Percentiles rank a stretch among this genome's conserved stretches.
phyloP scores from a whole-genome alignment of 164 flowering plant species.

The Vitis amurensis region DNA sequence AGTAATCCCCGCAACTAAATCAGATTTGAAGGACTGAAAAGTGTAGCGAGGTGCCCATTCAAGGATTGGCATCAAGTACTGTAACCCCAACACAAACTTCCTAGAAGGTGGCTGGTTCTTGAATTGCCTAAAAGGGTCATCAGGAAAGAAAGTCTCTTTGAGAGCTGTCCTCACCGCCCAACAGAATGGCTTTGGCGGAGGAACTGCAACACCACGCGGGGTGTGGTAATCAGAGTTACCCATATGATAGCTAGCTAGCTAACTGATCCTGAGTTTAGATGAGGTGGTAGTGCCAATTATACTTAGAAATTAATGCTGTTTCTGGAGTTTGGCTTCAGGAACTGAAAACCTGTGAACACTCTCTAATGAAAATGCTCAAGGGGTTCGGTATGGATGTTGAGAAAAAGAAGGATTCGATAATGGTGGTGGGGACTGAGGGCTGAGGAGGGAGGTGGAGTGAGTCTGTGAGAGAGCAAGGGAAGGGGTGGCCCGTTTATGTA shows the following conservation, averaged over 20 bases:
- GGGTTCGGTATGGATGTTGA: background rate
- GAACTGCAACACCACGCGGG: constrained; percentile 37
- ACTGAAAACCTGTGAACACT: too few relatives aligned
- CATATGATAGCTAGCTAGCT: constrained; percentile 8
- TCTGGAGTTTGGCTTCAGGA: background rate
- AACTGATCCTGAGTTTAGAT: too few relatives aligned
- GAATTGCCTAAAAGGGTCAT: constrained; percentile 66
- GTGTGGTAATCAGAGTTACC: constrained; percentile 27
- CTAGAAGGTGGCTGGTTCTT: constrained; percentile 36
- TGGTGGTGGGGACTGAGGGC: background rate
- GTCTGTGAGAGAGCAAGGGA: background rate
- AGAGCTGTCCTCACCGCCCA: constrained; percentile 29
- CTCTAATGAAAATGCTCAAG: background rate
- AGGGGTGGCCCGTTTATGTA: background rate
- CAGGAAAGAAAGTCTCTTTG: constrained; percentile 74
- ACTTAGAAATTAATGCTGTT: background rate
- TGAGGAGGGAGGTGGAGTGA: background rate
- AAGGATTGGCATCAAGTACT: constrained; percentile 60
- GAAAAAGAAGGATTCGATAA: background rate
- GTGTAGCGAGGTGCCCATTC: constrained; percentile 76
- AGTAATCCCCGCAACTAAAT: constrained; percentile 74
- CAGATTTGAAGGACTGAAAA: constrained; percentile 49
- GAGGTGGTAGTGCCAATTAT: background rate
- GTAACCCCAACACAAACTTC: constrained; percentile 36
- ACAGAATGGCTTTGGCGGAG: constrained; percentile 52